Percentiles rank a stretch among this genome's conserved stretches.
Conservation (phyloP, 225 moss, liverwort and hornwort species). For the Marchantia polymorpha region DNA sequence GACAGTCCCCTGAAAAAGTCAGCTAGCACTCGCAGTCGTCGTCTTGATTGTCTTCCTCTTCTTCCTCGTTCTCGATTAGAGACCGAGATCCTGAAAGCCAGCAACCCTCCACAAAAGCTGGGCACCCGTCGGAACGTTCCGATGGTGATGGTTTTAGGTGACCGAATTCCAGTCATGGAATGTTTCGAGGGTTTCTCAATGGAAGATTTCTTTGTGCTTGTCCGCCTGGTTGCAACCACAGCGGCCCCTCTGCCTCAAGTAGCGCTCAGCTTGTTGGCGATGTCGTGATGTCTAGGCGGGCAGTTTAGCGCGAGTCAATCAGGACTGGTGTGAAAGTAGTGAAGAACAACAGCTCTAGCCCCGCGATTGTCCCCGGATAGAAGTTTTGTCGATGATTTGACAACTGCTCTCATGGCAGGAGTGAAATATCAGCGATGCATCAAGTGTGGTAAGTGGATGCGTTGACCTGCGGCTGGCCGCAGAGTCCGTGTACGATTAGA, state of each 20-base stretch:
- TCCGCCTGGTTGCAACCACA: background rate
- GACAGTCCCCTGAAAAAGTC: background rate
- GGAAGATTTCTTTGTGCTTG: background rate
- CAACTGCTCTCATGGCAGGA: slow-evolving; percentile 5
- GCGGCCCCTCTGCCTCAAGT: background rate
- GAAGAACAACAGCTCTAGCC: background rate
- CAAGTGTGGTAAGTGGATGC: slow-evolving; percentile 37
- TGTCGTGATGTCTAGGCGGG: background rate
- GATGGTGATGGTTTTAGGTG: background rate
- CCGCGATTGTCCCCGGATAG: background rate
- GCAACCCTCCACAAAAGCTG: slow-evolving; percentile 17
- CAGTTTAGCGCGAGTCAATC: background rate
- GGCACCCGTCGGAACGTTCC: slow-evolving; percentile 18
- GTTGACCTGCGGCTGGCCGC: background rate
- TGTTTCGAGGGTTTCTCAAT: background rate
- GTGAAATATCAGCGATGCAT: slow-evolving; percentile 36
- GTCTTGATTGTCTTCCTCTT: background rate
- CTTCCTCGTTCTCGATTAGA: background rate
- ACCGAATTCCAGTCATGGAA: too few relatives aligned
- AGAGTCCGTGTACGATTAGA: background rate
- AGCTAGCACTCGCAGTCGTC: background rate
- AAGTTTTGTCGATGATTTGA: slow-evolving; percentile 6
- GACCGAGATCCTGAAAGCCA: slow-evolving; percentile 24
- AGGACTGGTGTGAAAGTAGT: background rate
- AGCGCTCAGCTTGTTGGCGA: background rate